Percentiles rank a stretch among this genome's conserved stretches.
These are phyloP conservation scores for Singerocomus inundabilis DNA, from an alignment of 1,284 basidiomycete species.

Conservation along the genomic window DNA sequence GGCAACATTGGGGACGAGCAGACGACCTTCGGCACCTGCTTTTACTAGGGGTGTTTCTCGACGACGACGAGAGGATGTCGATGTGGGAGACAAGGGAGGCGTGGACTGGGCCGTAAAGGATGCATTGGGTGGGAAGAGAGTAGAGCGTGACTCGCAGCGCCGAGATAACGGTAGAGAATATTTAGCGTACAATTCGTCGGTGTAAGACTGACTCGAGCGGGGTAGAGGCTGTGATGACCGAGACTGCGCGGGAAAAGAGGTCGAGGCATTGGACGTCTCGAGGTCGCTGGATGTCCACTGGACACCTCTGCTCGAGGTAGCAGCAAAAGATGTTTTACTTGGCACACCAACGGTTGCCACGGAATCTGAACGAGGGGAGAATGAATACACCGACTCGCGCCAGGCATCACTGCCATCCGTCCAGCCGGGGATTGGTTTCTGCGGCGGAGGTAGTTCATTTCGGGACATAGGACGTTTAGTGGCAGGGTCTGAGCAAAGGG, in stretches of 20 bases:
- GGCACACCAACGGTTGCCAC: conserved; percentile 20
- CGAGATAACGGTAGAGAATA: conserved; percentile 52
- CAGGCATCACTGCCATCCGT: conserved; percentile 64
- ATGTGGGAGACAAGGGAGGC: conserved; percentile 30
- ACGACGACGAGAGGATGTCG: conserved; percentile 35
- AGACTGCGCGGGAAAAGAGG: conserved; percentile 20
- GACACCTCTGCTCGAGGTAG: conserved; percentile 51
- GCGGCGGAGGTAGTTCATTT: conserved; percentile 31
- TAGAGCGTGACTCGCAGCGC: conserved; percentile 49
- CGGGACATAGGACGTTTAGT: conserved; percentile 29
- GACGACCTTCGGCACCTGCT: conserved; percentile 57
- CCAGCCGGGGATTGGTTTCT: conserved; percentile 61
- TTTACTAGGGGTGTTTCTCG: conserved; percentile 54
- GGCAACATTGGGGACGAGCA: conserved; percentile 65
- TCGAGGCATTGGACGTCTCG: conserved; percentile 28
- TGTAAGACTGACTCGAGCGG: conserved; percentile 34
- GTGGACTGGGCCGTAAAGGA: conserved; percentile 33
- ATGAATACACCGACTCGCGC: conserved; percentile 57
- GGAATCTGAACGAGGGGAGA: conserved; percentile 36
- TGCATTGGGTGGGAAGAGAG: conserved; percentile 38
- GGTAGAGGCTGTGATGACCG: conserved; percentile 14
- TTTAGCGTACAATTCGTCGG: conserved; percentile 50
- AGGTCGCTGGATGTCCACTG: conserved; percentile 44
- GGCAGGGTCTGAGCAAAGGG: conserved; percentile 43
- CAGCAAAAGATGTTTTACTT: conserved; percentile 43